Percentiles rank a stretch among this genome's conserved stretches.
Conservation (phyloP, 192 early-diverging fungal species). For the Linnemannia elongata region DNA sequence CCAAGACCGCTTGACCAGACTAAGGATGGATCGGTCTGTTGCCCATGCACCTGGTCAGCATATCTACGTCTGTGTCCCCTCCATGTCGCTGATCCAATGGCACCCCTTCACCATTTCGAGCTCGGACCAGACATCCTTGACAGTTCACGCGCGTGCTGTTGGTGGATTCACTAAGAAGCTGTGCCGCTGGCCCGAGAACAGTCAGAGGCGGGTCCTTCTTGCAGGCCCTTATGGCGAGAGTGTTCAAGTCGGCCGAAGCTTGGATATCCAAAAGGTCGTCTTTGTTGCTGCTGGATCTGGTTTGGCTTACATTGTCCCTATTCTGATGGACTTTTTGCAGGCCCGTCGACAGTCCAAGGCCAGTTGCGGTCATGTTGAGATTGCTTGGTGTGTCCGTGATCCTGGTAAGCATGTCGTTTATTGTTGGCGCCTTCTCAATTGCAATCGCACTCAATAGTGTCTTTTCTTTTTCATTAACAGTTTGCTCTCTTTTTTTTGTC, state of each 20-base stretch:
- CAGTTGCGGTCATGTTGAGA: slow-evolving; percentile 11
- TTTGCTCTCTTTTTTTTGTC: not conserved
- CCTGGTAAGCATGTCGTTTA: slow-evolving; percentile 26
- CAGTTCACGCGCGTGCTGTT: slow-evolving; percentile 57
- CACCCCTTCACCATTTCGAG: slow-evolving; percentile 68
- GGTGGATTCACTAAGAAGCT: slow-evolving; percentile 60
- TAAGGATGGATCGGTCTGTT: slow-evolving; percentile 46
- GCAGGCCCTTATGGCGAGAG: slow-evolving; percentile 60
- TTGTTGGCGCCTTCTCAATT: not conserved
- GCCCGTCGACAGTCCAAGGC: slow-evolving; percentile 8
- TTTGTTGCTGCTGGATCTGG: slow-evolving; percentile 64
- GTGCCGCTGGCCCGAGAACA: slow-evolving; percentile 49
- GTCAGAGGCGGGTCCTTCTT: slow-evolving; percentile 53
- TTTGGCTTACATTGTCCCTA: slow-evolving; percentile 58
- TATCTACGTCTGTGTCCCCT: slow-evolving; percentile 63
- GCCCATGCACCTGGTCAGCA: slow-evolving; percentile 60
- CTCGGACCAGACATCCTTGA: slow-evolving; percentile 22
- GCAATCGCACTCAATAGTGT: not conserved
- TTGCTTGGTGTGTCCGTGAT: slow-evolving; percentile 49
- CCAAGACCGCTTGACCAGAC: slow-evolving; percentile 47
- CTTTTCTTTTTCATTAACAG: not conserved
- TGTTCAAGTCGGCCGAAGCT: slow-evolving; percentile 26
- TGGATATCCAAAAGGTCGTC: slow-evolving; percentile 23
- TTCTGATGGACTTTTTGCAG: slow-evolving; percentile 51
- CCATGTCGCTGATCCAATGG: slow-evolving; percentile 65